Evolutionary conservation across 805 yeast species (phyloP).

Genomic region (Zygosaccharomyces lentus): DNA sequence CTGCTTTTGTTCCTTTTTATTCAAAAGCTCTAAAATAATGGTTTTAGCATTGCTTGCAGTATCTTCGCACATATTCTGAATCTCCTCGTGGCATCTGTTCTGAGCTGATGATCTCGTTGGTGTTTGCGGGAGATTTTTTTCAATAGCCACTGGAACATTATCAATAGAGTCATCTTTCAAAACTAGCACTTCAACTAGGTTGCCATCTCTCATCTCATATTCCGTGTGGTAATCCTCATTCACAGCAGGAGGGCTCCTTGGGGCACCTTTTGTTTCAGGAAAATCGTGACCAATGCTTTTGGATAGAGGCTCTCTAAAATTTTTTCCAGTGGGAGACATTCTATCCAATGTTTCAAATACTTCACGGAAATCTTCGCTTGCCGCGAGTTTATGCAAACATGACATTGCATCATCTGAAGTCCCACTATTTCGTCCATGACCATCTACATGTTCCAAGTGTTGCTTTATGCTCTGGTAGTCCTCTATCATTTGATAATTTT

Average conservation of each 20-base stretch:
- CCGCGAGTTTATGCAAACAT: not conserved
- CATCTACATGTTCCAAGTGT: not conserved
- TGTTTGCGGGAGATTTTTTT: not conserved
- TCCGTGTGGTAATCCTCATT: conserved; percentile 5
- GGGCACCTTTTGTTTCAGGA: not conserved
- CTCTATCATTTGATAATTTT: not conserved
- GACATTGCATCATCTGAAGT: not conserved
- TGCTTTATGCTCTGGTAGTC: conserved; percentile 1
- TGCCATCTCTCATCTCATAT: conserved; percentile 21
- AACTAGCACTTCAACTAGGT: conserved; percentile 26
- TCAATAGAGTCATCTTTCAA: conserved; percentile 21
- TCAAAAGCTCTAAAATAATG: conserved; percentile 22
- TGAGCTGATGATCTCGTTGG: not conserved
- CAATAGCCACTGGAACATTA: not conserved
- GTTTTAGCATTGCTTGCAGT: conserved; percentile 28
- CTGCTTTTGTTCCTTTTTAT: conserved; percentile 4
- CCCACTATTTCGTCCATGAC: not conserved
- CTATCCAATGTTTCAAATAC: conserved; percentile 2
- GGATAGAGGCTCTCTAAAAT: not conserved
- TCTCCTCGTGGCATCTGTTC: conserved; percentile 7
- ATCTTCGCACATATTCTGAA: conserved; percentile 29
- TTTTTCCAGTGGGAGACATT: not conserved
- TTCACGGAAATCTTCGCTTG: conserved; percentile 3
- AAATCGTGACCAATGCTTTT: not conserved
- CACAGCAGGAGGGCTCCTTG: not conserved